These are phyloP conservation scores for Exserohilum turcica DNA, from an alignment of 2,329 filamentous ascomycete genomes.

Conservation along the genomic window DNA sequence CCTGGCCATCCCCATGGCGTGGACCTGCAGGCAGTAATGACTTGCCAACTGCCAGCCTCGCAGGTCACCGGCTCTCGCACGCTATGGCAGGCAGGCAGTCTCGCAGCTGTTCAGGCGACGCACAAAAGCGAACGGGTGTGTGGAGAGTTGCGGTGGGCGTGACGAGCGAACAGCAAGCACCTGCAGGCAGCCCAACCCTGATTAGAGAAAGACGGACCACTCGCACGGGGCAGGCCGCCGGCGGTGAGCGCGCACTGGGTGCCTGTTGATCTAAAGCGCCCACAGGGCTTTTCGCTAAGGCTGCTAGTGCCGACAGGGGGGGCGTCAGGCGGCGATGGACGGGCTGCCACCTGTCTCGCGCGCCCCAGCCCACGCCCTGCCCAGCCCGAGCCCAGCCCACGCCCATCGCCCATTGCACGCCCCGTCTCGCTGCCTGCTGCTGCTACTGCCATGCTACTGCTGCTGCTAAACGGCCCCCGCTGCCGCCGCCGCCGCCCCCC, in stretches of 20 bases:
- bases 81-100: constrained; percentile 32
- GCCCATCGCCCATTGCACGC: no score
- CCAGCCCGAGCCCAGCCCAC: no score
- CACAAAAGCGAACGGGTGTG: constrained; percentile 26
- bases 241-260: constrained; percentile 39
- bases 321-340: constrained; percentile 34
- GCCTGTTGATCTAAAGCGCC: constrained; percentile 37
- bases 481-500: no score
- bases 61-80: constrained; percentile 34
- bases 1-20: constrained; percentile 41
- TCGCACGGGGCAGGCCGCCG: constrained; percentile 36
- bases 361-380: background rate
- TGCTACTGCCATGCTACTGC: no score
- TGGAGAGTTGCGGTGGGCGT: constrained; percentile 37
- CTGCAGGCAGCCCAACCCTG: constrained; percentile 34
- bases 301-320: constrained; percentile 26
- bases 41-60: constrained; percentile 34
- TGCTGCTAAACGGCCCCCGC: constrained; percentile 8
- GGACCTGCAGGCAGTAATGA: constrained; percentile 33
- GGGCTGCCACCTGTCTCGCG: constrained; percentile 36
- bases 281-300: constrained; percentile 32
- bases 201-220: constrained; percentile 33
- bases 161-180: constrained; percentile 37
- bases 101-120: constrained; percentile 42
- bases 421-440: no score